Base-by-base conservation (phyloP, 1,284 basidiomycete species). In the Paramarasmius palmivorus region DNA sequence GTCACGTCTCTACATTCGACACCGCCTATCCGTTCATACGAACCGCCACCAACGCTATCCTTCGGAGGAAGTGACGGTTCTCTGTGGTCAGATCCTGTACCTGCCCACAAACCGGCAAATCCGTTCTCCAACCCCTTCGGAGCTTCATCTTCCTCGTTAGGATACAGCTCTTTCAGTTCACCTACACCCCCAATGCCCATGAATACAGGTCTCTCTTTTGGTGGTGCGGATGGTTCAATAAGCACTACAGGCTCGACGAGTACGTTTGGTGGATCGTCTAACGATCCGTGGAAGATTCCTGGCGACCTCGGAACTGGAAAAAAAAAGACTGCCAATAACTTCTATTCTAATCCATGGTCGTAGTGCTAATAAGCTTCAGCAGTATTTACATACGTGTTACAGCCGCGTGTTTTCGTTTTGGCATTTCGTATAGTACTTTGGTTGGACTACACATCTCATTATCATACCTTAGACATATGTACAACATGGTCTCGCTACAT, bases 221-320 rank as follows among this genome's bases (percentile, higher is more conserved):
- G 63, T 61, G 19, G 56, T 29, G 64, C 62, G n/a, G 56, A 60
- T 14, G 71, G 67, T 5, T 40, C 75, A 5, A 79, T 86, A 55
- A 80, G 76, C 34, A 52, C 60, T 2, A n/a, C n/a, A n/a, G n/a
- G n/a, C n/a, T 56, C 58, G 17, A 57, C 62, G 1, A 46, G 54
- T 23, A 47, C 56, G 10, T 53, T 61, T 39, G 23, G 37, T 4
- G 14, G 1, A 10, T 17, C 23, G 8, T 4, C 19, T 15, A 35
- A 26, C 14, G 72, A 75, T 62, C 64, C 70, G 15, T 77, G 75
- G 75, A 64, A 57, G 52, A 63, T 73, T 34, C 71, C 73, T 6
- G 60, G 57, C 22, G 63, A 68, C 50, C 25, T 63, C n/a, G 57
- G 62, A 20, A 38, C n/a, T 36, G 63, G 61, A 52, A 70, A 60